phyloP scores from a whole-genome alignment of 441 rosid species.

The Arabidopsis lyrata region DNA sequence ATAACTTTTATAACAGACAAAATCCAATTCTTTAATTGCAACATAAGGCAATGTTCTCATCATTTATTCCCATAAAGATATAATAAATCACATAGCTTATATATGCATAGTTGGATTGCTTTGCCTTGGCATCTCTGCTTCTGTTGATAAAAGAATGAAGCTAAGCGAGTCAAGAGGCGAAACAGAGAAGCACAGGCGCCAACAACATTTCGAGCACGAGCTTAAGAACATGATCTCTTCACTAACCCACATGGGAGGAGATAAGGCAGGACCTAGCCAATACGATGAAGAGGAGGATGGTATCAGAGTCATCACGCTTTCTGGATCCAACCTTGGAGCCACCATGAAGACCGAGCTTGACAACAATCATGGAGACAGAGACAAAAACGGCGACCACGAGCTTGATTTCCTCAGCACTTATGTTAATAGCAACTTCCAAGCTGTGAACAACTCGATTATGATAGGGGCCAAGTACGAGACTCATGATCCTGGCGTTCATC shows the following conservation, averaged over 20 bases:
- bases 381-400: constrained; percentile 41
- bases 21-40: constrained; percentile 51
- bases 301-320: constrained; percentile 67
- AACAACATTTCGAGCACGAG: constrained; percentile 52
- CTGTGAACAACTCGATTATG: constrained; percentile 92
- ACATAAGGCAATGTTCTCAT: constrained; percentile 49
- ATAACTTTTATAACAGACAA: neutral
- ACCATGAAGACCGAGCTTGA: constrained; percentile 69
- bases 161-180: constrained; percentile 46
- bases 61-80: constrained; percentile 2
- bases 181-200: constrained; percentile 49
- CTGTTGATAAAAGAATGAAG: constrained; percentile 41
- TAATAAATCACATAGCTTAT: constrained; percentile 9
- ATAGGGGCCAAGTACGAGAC: constrained; percentile 65
- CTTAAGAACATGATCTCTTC: constrained; percentile 72
- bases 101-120: neutral
- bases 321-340: constrained; percentile 85
- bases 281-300: constrained; percentile 52
- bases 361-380: constrained; percentile 42
- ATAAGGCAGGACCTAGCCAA: constrained; percentile 58
- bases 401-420: constrained; percentile 58
- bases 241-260: constrained; percentile 56
- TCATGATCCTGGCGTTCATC: constrained; percentile 89
- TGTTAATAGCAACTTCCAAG: constrained; percentile 89
- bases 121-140: constrained; percentile 15